Conservation (phyloP, 1,139 yeast genomes). For the Saccharomyces uvarum region DNA sequence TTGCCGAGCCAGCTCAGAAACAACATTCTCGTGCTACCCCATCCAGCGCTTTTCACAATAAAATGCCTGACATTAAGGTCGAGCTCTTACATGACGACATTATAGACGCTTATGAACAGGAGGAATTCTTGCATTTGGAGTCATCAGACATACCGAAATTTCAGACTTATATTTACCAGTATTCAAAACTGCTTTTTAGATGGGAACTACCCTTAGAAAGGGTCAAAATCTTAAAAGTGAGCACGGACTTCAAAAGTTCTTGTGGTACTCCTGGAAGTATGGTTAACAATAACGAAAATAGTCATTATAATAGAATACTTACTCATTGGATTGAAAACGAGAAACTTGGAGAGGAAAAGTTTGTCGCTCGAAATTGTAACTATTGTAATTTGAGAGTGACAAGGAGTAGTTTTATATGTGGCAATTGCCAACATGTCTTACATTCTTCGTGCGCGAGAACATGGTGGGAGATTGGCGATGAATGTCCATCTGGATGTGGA, state of each 20-base stretch:
- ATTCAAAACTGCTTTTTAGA: conserved; percentile 68
- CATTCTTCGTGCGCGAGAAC: conserved; percentile 71
- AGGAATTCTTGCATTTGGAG: conserved; percentile 42
- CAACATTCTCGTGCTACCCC: background rate
- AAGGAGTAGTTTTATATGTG: conserved; percentile 61
- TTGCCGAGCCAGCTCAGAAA: background rate
- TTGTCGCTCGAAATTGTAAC: conserved; percentile 40
- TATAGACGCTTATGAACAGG: conserved; percentile 46
- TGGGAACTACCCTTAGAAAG: conserved; percentile 82
- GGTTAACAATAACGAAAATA: conserved; percentile 5
- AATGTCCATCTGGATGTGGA: conserved; percentile 90
- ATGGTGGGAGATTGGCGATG: conserved; percentile 66
- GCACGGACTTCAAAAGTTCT: conserved; percentile 31
- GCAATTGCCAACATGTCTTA: conserved; percentile 66
- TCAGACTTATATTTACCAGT: conserved; percentile 53
- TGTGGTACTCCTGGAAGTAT: background rate
- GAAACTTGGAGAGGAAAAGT: conserved; percentile 13
- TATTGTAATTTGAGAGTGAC: conserved; percentile 57
- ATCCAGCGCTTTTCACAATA: background rate
- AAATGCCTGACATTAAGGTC: conserved; percentile 40
- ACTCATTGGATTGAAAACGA: conserved; percentile 21
- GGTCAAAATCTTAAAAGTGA: conserved; percentile 70
- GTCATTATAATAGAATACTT: conserved; percentile 21
- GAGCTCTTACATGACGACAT: conserved; percentile 51
- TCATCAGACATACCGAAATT: conserved; percentile 42